phyloP scores from a whole-genome alignment of 768 basidiomycete species.

The Cystofilobasidium capitatum region DNA sequence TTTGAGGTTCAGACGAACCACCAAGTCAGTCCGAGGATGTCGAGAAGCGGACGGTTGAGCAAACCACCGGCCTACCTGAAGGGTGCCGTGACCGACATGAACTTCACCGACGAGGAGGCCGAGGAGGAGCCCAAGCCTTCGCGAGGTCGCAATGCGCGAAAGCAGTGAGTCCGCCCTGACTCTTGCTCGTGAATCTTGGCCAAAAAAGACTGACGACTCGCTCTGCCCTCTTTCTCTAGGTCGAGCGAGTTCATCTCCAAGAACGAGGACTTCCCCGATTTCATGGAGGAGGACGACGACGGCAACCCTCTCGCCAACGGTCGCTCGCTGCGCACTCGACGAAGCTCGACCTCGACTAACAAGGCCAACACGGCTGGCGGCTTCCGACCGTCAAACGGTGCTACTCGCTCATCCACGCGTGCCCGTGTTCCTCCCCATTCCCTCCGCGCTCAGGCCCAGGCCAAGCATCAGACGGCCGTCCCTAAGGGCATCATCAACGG shows the following conservation, averaged over 20 bases:
- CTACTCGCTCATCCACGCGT: neutral
- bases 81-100: neutral
- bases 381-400: neutral
- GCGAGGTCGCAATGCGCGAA: neutral
- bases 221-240: too few species aligned
- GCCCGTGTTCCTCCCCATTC: neutral
- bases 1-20: neutral
- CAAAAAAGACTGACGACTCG: too few species aligned
- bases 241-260: neutral
- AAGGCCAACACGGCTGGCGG: neutral
- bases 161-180: neutral
- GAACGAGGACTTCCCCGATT: constrained; percentile 2
- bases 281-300: too few species aligned
- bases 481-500: neutral
- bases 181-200: too few species aligned
- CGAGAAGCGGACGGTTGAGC: neutral
- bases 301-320: too few species aligned
- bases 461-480: neutral
- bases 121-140: neutral
- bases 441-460: neutral
- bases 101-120: neutral
- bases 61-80: neutral
- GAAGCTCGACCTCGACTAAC: neutral
- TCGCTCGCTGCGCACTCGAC: too few species aligned
- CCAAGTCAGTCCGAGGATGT: neutral